Conservation (phyloP, 169 alveolate genomes). For the Plasmodium malariae region DNA sequence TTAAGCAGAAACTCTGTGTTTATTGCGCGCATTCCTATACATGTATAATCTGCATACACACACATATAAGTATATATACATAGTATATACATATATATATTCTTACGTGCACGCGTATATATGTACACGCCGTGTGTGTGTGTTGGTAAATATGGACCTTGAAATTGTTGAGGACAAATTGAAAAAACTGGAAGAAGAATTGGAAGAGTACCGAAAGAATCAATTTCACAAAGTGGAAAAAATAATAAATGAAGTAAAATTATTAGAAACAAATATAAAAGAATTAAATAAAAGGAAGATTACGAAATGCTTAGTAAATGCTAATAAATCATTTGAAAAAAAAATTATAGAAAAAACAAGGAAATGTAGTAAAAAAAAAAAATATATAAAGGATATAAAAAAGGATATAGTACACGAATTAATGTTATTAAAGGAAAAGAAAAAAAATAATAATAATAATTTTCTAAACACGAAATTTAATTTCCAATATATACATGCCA, state of each 20-base stretch:
- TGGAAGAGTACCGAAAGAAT: slow-evolving; percentile 7
- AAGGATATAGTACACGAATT: slow-evolving; percentile 28
- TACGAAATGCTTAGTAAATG: not conserved
- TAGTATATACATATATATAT: not conserved
- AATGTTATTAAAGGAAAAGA: slow-evolving; percentile 12
- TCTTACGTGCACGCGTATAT: not conserved
- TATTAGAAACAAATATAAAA: slow-evolving; percentile 16
- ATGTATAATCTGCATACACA: too few relatives aligned
- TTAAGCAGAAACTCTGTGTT: too few relatives aligned
- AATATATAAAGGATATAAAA: slow-evolving; percentile 23
- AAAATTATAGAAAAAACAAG: slow-evolving; percentile 21
- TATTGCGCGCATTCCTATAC: too few relatives aligned
- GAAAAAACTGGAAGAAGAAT: slow-evolving; percentile 44
- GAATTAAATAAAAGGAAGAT: slow-evolving; percentile 21
- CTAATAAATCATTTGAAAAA: slow-evolving; percentile 38
- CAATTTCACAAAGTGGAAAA: slow-evolving; percentile 22
- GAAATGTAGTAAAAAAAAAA: slow-evolving; percentile 13
- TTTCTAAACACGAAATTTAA: slow-evolving; percentile 19
- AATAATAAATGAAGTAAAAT: slow-evolving; percentile 32
- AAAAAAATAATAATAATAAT: slow-evolving; percentile 15
- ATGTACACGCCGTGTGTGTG: not conserved
- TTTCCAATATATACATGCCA: slow-evolving; percentile 1
- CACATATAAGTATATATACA: not conserved
- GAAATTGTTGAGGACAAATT: slow-evolving; percentile 43
- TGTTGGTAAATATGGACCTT: slow-evolving; percentile 21